These are phyloP conservation scores for Deinandra increscens DNA, from an alignment of 129 eudicot species.

Conservation along the genomic window DNA sequence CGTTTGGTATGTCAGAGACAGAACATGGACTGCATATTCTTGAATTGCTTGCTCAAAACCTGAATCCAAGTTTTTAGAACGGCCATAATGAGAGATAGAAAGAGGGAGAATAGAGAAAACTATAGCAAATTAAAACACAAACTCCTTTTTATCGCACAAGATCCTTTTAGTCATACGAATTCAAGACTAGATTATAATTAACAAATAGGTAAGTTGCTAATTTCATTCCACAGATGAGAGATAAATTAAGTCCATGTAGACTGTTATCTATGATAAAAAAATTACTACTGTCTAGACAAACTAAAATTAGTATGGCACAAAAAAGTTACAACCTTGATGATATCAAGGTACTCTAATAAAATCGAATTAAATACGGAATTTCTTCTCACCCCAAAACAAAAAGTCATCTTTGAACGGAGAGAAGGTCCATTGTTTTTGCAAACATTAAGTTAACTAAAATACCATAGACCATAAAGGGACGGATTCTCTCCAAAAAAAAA, in stretches of 20 bases:
- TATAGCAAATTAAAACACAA: conserved; percentile 2
- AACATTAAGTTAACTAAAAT: background rate
- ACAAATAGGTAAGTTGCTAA: background rate
- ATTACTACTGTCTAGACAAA: background rate
- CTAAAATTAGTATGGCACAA: background rate
- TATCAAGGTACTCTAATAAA: background rate
- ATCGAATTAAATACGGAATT: background rate
- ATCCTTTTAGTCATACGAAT: background rate
- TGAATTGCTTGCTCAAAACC: conserved; percentile 96
- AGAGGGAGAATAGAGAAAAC: background rate
- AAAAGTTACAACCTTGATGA: too few relatives aligned
- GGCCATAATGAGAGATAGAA: background rate
- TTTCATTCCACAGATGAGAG: background rate
- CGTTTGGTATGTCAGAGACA: conserved; percentile 79
- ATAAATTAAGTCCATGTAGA: too few relatives aligned
- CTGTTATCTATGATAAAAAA: background rate
- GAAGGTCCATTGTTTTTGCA: background rate
- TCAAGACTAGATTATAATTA: background rate
- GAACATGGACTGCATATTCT: conserved; percentile 79
- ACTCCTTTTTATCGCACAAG: background rate
- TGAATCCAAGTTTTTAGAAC: conserved; percentile 22
- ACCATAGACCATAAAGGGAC: background rate
- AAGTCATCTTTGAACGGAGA: background rate
- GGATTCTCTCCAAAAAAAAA: background rate
- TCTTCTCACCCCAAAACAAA: background rate